Conservation (phyloP, 73 alveolate genomes). For the Breviolum minutum region DNA sequence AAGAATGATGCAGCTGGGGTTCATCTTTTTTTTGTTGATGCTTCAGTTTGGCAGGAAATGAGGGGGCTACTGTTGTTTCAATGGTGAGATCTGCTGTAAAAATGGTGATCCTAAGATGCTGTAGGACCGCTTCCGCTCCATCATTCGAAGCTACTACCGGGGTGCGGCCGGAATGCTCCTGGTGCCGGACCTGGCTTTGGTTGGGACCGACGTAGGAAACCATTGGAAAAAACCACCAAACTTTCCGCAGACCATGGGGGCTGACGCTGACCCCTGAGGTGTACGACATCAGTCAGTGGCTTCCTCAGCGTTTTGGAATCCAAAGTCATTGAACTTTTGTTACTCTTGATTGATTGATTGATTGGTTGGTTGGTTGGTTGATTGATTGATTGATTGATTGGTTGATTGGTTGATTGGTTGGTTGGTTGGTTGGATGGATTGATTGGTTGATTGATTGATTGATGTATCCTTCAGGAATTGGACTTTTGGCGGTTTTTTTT, state of each 20-base stretch:
- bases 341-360: too few relatives aligned
- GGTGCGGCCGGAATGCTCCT: constrained; percentile 98
- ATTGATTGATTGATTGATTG: too few relatives aligned
- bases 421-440: too few relatives aligned
- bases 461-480: too few relatives aligned
- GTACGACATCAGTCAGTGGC: constrained; percentile 44
- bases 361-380: too few relatives aligned
- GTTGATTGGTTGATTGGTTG: too few relatives aligned
- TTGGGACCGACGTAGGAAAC: neutral
- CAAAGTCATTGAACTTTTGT: too few relatives aligned
- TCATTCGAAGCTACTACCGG: constrained; percentile 97
- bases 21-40: neutral
- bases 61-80: neutral
- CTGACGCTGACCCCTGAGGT: neutral
- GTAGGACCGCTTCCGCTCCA: constrained; percentile 97
- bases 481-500: neutral
- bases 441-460: too few relatives aligned
- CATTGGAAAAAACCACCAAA: neutral
- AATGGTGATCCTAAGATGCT: neutral
- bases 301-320: neutral
- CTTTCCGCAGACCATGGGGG: neutral
- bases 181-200: constrained; percentile 1
- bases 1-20: neutral
- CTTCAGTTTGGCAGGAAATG: neutral
- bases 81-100: neutral